A percentile compares a stretch with the other conserved stretches of the same genome.
These are phyloP conservation scores for Clonostachys rosea DNA, from an alignment of 2,329 filamentous ascomycete species.

Conservation along the genomic window DNA sequence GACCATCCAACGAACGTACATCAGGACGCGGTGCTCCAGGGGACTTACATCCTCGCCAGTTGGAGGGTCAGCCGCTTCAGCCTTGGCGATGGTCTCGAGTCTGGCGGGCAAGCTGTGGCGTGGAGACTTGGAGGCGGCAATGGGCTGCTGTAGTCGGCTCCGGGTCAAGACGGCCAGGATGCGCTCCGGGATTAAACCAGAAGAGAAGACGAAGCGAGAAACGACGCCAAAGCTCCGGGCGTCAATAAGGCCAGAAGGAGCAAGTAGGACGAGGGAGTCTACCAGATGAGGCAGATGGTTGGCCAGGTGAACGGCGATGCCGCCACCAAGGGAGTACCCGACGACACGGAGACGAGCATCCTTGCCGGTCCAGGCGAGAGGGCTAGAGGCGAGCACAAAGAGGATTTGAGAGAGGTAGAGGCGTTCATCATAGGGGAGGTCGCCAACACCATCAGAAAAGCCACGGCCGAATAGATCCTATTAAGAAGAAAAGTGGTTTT, in stretches of 20 bases:
- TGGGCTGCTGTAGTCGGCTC: constrained; percentile 42
- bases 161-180: constrained; percentile 43
- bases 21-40: constrained; percentile 41
- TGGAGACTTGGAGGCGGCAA: constrained; percentile 28
- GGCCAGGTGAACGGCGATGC: constrained; percentile 71
- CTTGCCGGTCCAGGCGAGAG: constrained; percentile 60
- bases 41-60: constrained; percentile 19
- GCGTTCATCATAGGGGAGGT: constrained; percentile 66
- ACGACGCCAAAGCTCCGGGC: constrained; percentile 44
- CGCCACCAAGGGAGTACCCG: constrained; percentile 81
- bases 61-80: constrained; percentile 29
- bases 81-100: constrained; percentile 27
- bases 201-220: constrained; percentile 47
- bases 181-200: constrained; percentile 47
- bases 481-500: no score
- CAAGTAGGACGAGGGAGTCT: constrained; percentile 67
- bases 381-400: constrained; percentile 64
- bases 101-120: constrained; percentile 2
- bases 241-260: constrained; percentile 71
- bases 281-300: constrained; percentile 68
- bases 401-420: constrained; percentile 72
- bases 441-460: constrained; percentile 59
- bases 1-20: constrained; percentile 55
- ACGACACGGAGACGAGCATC: constrained; percentile 56
- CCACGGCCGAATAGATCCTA: constrained; percentile 67